Base-by-base conservation (phyloP, 2,329 filamentous ascomycete species). In the Neofusicoccum cordaticola region DNA sequence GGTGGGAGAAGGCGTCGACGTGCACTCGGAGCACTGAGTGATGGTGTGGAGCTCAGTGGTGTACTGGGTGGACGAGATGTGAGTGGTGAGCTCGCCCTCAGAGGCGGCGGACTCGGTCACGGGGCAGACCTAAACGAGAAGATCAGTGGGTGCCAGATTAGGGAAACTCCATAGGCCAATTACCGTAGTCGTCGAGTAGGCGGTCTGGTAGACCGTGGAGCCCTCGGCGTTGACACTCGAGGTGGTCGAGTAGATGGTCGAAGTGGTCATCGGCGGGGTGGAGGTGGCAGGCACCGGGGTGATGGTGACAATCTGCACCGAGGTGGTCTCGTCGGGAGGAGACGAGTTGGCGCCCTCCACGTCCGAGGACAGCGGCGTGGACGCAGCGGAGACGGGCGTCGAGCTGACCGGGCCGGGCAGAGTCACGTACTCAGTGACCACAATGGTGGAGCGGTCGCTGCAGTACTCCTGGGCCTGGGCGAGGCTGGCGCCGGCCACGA, bases 401-500 rank as follows among this genome's bases (percentile, higher is more conserved):
- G 61, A 53, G 41, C 13, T 56, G 50, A 63, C 50, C 27, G 61
- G 50, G 17, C 31, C 44, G 51, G 62, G 44, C 62, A 64, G 42
- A 35, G 62, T 64, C 17, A 64, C 51, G 22, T 64, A 64, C 45
- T 57, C 52, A 27, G 62, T 64, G 52, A 57, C 52, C 2, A 53
- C 51, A 5, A 57, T 39, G 42, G 62, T 64, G 42, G 51, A 53
- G 34, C 62, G 62, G 34, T 64, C 62, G 44, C 51, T 57, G 62
- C 62, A 64, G 62, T 47, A 47, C 9, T 50, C 62, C 51, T 63
- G 62, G 42, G 62, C 51, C 9, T 35, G 31, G 44, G 35, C 51
- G n/a, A 64, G 37, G 52, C 62, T 48, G 62, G 62, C 62, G 35
- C 62, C 62, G 13, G 62, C 62, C 7, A 64, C 15, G n/a, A 58